These are phyloP conservation scores for Penicillium sclerotiorum DNA, from an alignment of 2,329 filamentous ascomycete genomes.

Conservation along the genomic window DNA sequence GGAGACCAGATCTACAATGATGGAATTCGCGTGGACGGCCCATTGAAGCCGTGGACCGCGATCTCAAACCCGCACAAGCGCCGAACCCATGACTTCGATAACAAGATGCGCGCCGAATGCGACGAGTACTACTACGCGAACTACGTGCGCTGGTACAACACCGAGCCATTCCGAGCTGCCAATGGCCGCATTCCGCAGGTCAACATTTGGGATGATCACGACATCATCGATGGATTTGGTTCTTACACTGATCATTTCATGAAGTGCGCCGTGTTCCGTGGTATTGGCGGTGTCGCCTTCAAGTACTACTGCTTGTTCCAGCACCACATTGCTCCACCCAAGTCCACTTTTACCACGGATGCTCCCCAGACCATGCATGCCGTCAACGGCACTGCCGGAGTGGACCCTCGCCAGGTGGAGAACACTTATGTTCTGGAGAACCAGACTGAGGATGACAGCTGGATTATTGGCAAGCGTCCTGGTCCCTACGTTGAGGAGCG, in stretches of 20 bases:
- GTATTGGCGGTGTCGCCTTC: constrained; percentile 61
- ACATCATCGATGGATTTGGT: constrained; percentile 69
- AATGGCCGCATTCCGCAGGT: constrained; percentile 66
- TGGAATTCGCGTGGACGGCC: constrained; percentile 81
- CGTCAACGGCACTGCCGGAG: constrained; percentile 54
- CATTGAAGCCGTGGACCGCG: constrained; percentile 67
- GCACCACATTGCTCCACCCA: constrained; percentile 79
- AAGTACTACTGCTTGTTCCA: constrained; percentile 70
- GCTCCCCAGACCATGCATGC: constrained; percentile 57
- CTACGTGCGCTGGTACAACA: constrained; percentile 69
- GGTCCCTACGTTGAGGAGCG: constrained; percentile 68
- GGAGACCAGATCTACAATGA: constrained; percentile 83
- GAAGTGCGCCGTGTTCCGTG: constrained; percentile 65
- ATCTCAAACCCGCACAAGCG: constrained; percentile 64
- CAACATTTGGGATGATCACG: constrained; percentile 68
- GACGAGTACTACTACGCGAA: constrained; percentile 66
- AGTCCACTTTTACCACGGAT: constrained; percentile 83
- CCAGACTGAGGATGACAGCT: constrained; percentile 67
- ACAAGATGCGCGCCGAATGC: constrained; percentile 61
- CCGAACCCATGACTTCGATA: constrained; percentile 64
- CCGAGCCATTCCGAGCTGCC: constrained; percentile 61
- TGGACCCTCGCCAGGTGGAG: constrained; percentile 71
- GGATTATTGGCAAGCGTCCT: constrained; percentile 74
- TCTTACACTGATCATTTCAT: constrained; percentile 70
- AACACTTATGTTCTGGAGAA: constrained; percentile 70